Evolutionary conservation across 441 rosid species (phyloP), one percentile per base, ranked within the genome.

Genomic region (Melastoma candidum): DNA sequence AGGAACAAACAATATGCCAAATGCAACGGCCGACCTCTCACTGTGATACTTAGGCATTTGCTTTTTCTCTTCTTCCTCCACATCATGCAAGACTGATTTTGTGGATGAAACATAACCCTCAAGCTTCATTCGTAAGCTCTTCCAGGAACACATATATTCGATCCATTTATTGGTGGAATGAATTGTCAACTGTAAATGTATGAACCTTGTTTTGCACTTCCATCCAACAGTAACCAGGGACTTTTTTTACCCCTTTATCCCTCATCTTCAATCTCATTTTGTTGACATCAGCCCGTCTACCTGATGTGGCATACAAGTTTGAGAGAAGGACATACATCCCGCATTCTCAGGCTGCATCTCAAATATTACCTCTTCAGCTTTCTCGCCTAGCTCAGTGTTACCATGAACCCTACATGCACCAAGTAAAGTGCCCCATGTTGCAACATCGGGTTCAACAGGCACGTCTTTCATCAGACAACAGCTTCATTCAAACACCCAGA

Each of bases 251-350:
- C 11, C 80, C 78, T 54, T 65, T 73, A 47, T 75, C 78, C 46
- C 76, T 71, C 80, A 78, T 75, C 57, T 61, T 72, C 59, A 75
- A 57, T 62, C 80, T 65, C 60, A 78, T 61, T 39, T 63, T 72
- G 55, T 74, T 51, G 44, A 75, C 80, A 71, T 78, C 83, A 29
- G 51, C 58, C 80, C 83, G 75, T 59, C 83, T 61, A 54, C 80
- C 78, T 1, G 67, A 73, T 46, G 76, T 65, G 59, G 83, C 83
- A 49, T 75, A 78, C 44, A 75, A 60, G 51, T 75, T 78, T 1
- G 83, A 75, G 63, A 78, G 80, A 56, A 78, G 80, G 54, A 78
- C 78, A 55, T 78, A 73, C 80, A 78, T 75, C 49, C 83, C 83
- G 78, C 56, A 63, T 78, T 78, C 10, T 78, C 77, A 61, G 83